Percentiles rank a stretch among this genome's conserved stretches.
Evolutionary conservation across 805 yeast genomes (phyloP).

Genomic region (Yarrowia phangngaensis): DNA sequence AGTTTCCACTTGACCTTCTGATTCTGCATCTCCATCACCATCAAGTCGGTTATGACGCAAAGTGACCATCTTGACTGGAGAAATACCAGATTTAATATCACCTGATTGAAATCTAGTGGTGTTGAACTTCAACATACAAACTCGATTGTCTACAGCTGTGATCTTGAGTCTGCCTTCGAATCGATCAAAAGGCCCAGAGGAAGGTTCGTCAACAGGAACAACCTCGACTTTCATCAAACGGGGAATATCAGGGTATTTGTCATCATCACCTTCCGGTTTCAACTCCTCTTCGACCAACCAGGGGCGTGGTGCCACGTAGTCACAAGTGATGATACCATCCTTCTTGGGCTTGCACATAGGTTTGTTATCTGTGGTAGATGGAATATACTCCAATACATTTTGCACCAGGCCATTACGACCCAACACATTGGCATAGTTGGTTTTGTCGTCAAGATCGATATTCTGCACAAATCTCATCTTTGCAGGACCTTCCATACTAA

Average conservation of each 20-base stretch:
- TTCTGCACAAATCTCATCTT: slow-evolving; percentile 68
- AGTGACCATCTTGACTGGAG: slow-evolving; percentile 64
- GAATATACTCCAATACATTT: slow-evolving; percentile 30
- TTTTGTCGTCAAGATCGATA: slow-evolving; percentile 46
- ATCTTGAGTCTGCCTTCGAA: slow-evolving; percentile 63
- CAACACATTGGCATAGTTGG: slow-evolving; percentile 30
- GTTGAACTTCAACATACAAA: slow-evolving; percentile 60
- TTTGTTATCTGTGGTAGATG: not conserved
- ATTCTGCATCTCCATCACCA: not conserved
- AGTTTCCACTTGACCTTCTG: slow-evolving; percentile 1
- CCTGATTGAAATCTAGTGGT: slow-evolving; percentile 43
- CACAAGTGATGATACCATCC: slow-evolving; percentile 54
- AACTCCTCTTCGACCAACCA: slow-evolving; percentile 42
- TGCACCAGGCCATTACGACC: slow-evolving; percentile 29
- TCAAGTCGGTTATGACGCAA: slow-evolving; percentile 42
- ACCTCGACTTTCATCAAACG: slow-evolving; percentile 30
- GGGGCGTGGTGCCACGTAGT: slow-evolving; percentile 50
- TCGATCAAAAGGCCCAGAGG: slow-evolving; percentile 36
- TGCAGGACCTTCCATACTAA: slow-evolving; percentile 58
- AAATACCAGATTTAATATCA: slow-evolving; percentile 38
- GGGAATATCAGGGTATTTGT: slow-evolving; percentile 37
- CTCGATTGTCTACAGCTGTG: slow-evolving; percentile 57
- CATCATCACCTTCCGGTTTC: slow-evolving; percentile 32
- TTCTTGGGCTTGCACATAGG: slow-evolving; percentile 39
- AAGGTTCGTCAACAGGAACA: slow-evolving; percentile 16